Percentiles rank a stretch among this genome's conserved stretches.
phyloP scores from a whole-genome alignment of 805 yeast genomes.

The Hanseniaspora hatyaiensis region DNA sequence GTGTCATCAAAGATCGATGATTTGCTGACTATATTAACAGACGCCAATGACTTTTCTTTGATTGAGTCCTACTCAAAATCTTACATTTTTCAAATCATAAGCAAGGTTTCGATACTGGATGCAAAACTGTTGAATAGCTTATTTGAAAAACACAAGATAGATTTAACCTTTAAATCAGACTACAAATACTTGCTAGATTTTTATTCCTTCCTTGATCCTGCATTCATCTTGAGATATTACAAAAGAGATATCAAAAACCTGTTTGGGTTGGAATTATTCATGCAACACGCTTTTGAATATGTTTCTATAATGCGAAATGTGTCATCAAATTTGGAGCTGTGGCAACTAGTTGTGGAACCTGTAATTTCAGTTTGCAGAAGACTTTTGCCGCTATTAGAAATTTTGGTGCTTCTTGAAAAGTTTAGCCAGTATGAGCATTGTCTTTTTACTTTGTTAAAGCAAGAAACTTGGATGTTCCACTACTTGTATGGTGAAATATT shows the following conservation, averaged over 20 bases:
- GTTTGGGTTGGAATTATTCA: background rate
- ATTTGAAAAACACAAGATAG: background rate
- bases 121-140: background rate
- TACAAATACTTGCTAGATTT: constrained; percentile 14
- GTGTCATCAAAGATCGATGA: background rate
- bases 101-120: constrained; percentile 9
- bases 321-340: constrained; percentile 2
- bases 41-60: constrained; percentile 4
- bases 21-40: background rate
- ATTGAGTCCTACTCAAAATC: constrained; percentile 14
- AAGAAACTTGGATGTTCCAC: constrained; percentile 14
- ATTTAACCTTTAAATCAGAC: constrained; percentile 2
- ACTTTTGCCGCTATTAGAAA: constrained; percentile 3
- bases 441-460: constrained; percentile 7
- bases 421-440: constrained; percentile 13
- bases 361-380: constrained; percentile 9
- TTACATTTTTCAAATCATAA: constrained; percentile 11
- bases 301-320: constrained; percentile 12
- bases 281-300: background rate
- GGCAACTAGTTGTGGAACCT: constrained; percentile 10
- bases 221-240: constrained; percentile 4
- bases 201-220: constrained; percentile 12
- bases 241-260: constrained; percentile 3
- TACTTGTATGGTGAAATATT: background rate
- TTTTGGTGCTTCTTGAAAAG: constrained; percentile 11